Evolutionary conservation across 768 basidiomycete species (phyloP), one percentile per base, ranked within the genome.

Genomic region (Hericium erinaceus): DNA sequence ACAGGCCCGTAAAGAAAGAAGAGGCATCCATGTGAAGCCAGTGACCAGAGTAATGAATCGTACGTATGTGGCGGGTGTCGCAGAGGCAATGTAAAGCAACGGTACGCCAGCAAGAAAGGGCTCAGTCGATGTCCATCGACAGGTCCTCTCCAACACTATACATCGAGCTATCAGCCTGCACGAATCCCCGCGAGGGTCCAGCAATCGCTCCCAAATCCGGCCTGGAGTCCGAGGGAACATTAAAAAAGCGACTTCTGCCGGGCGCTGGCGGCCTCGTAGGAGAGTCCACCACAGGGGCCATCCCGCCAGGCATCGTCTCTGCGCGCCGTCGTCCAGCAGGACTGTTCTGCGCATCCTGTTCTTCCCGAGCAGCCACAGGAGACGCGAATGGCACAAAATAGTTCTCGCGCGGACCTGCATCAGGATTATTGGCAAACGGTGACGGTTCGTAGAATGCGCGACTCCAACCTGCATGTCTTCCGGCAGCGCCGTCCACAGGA

Each of bases 191-290:
- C 16, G 62, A 63, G 3, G 62, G 62, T 3, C 62, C 62, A 37
- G 62, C 62, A 20, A 62, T 57, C 33, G 44, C 60, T 26, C 13
- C 10, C 33, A 69, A 55, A n/a, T 74, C 72, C 10, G 51, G 16
- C 6, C 28, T 41, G 8, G 37, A 54, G 3, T 54, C 39, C 18
- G 55, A 26, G 0, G 61, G 49, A 55, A 51, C 39, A 9, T 61
- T 51, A 33, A 63, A 48, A 15, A 61, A 39, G 1, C 57, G 60
- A 6, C 55, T 56, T 16, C 57, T 57, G 4, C 61, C 61, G 2
- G 51, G 18, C 7, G 57, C n/a, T 22, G 41, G 39, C 4, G 39
- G 12, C 12, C 52, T 55, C 39, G 24, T 49, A 0, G 58, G 56
- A 28, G 60, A 39, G 38, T 63, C 62, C 12, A 63, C 39, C 44